Conservation (phyloP, 805 yeast genomes). For the Suhomyces sp. region DNA sequence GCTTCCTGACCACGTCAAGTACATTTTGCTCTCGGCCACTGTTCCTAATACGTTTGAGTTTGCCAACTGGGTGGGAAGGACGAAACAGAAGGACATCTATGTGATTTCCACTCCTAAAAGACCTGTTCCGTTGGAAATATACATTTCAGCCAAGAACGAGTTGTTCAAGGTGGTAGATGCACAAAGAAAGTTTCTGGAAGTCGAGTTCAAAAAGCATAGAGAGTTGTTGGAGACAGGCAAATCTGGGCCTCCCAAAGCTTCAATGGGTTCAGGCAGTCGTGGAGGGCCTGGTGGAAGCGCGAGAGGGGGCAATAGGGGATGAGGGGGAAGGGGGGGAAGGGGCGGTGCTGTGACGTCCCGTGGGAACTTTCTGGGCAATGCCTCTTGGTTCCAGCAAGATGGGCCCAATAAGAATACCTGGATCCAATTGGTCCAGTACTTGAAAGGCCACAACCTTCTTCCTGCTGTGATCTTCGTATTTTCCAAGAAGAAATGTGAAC, state of each 20-base stretch:
- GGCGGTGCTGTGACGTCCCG: conserved; percentile 14
- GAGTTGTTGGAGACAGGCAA: conserved; percentile 46
- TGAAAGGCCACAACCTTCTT: conserved; percentile 64
- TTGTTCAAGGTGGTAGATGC: conserved; percentile 72
- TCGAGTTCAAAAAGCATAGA: conserved; percentile 60
- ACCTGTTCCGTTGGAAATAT: conserved; percentile 92
- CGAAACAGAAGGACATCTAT: conserved; percentile 92
- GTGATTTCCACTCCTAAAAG: conserved; percentile 95
- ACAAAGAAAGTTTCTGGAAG: conserved; percentile 63
- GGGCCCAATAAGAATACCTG: conserved; percentile 81
- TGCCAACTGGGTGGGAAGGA: conserved; percentile 98
- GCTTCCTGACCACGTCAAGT: conserved; percentile 95
- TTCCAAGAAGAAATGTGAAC: conserved; percentile 90
- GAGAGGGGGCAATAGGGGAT: conserved; percentile 39
- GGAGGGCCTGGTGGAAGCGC: conserved; percentile 45
- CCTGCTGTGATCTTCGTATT: conserved; percentile 95
- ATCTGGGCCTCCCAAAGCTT: conserved; percentile 34
- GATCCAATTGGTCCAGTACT: conserved; percentile 65
- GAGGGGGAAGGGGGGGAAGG: conserved; percentile 25
- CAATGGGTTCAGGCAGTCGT: conserved; percentile 39
- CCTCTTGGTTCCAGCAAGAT: conserved; percentile 45
- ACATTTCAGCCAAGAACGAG: conserved; percentile 76
- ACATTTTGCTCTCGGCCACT: conserved; percentile 88
- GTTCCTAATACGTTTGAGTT: conserved; percentile 98
- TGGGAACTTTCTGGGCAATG: conserved; percentile 18